Percentiles rank a stretch among this genome's conserved stretches.
Conservation (phyloP, 148 eudicot genomes). For the Tetragonia tetragonoides region DNA sequence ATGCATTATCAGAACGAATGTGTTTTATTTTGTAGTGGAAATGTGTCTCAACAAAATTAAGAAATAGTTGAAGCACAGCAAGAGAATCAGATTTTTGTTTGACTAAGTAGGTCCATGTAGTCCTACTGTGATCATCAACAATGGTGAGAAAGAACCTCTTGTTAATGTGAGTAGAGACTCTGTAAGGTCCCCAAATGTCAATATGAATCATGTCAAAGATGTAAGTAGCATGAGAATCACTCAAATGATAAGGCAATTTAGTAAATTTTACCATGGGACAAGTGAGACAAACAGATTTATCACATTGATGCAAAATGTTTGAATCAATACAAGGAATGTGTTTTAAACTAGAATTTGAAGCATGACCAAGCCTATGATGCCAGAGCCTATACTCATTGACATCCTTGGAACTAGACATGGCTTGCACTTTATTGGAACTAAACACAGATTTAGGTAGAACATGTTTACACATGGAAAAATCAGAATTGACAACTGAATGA, state of each 20-base stretch:
- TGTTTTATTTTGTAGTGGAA: background rate
- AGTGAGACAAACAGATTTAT: background rate
- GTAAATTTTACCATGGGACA: background rate
- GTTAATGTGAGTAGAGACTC: background rate
- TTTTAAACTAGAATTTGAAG: background rate
- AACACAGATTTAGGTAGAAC: background rate
- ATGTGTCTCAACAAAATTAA: background rate
- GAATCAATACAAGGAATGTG: background rate
- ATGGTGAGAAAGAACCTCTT: background rate
- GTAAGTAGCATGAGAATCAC: background rate
- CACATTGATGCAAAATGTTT: background rate
- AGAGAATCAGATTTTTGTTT: background rate
- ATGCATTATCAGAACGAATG: background rate
- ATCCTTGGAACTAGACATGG: too few species aligned
- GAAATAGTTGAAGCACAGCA: background rate
- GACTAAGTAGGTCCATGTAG: background rate
- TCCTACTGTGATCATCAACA: background rate
- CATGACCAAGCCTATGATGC: background rate
- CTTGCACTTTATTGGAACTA: too few species aligned
- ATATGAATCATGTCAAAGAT: background rate
- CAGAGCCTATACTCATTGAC: background rate
- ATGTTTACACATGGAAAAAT: too few species aligned
- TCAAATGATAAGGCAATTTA: background rate
- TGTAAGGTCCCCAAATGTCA: background rate
- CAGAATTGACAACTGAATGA: background rate